Base-by-base conservation (phyloP, 768 basidiomycete genomes). In the Phylloporus rhodoxanthus region DNA sequence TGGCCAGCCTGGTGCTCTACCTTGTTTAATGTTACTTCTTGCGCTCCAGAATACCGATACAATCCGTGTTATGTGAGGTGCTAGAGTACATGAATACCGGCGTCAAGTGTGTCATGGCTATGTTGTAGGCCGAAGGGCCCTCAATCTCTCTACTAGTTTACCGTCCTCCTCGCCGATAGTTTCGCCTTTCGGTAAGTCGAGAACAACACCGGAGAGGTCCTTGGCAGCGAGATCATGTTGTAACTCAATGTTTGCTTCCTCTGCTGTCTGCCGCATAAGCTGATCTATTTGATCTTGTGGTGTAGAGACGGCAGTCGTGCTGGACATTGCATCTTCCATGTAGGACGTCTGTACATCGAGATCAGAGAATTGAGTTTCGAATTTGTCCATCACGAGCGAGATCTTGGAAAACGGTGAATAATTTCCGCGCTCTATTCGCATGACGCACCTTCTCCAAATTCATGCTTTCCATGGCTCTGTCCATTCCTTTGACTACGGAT, bases 381-480 rank as follows among this genome's bases (percentile, higher is more conserved):
- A 99, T 72, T 93, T 98, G 74, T 98, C 96, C 96, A 99, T 98
- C 29, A 99, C 91, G 47, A 91, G 69, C 11, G 96, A 95, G 63
- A 99, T 98, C 95, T 97, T 65, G 36, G 15, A 28, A 43, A 30
- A 44, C 11, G 8, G 28, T 45, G 32, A 30, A 32, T 13, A 19
- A 14, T 19, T 47, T 20, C 17, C 13, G 0, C 15, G 8, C 28
- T 25, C 7, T 25, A 25, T 25, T 25, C 14, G 13, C 28, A 21
- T 20, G 23, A 73, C 83, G 63, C 62, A 96, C 95, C 66, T 86
- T 79, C 61, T 99, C 96, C 49, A 98, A 79, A 73, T 99, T 98
- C 96, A 99, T 99, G 69, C 77, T 87, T 59, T 96, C 88, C 96
- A 99, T 98, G 4, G 96, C 96, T 65, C 87, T 90, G 67, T 99